phyloP scores from a whole-genome alignment of 2,329 filamentous ascomycete genomes.

The Diaporthe australafricana region DNA sequence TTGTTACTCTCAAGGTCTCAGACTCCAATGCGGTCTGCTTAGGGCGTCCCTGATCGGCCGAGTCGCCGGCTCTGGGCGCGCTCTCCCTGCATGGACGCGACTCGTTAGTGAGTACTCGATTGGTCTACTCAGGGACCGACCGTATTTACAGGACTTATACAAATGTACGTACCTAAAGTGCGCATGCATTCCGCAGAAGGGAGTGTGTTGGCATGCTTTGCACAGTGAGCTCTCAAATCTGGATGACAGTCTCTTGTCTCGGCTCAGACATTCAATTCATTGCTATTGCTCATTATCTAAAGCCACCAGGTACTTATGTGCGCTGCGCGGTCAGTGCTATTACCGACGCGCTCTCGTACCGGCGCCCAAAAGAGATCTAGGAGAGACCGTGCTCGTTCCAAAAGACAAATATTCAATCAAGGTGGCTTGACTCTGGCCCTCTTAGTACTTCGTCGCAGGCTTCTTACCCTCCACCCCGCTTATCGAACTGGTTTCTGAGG shows the following conservation, averaged over 20 bases:
- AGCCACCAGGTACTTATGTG: neutral
- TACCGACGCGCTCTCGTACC: neutral
- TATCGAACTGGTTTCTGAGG: constrained; percentile 34
- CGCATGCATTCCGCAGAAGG: neutral
- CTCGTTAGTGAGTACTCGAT: neutral
- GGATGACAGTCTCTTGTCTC: no score
- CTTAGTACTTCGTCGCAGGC: constrained; percentile 33
- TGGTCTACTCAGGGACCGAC: no score
- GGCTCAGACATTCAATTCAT: neutral
- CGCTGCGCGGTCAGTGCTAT: neutral
- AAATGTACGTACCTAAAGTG: neutral
- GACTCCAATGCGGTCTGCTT: neutral
- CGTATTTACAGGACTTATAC: no score
- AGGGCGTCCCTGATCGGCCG: neutral
- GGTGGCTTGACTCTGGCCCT: neutral
- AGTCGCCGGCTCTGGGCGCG: neutral
- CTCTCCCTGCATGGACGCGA: neutral
- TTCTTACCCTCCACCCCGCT: constrained; percentile 34
- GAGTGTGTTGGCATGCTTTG: neutral
- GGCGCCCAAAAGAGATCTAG: no score
- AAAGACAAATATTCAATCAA: neutral
- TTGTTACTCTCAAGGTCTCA: constrained; percentile 3
- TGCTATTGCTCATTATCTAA: neutral
- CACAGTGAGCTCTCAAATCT: no score
- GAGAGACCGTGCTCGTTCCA: neutral